Conservation (phyloP, 257 asterid genomes). For the Solanum piurae region DNA sequence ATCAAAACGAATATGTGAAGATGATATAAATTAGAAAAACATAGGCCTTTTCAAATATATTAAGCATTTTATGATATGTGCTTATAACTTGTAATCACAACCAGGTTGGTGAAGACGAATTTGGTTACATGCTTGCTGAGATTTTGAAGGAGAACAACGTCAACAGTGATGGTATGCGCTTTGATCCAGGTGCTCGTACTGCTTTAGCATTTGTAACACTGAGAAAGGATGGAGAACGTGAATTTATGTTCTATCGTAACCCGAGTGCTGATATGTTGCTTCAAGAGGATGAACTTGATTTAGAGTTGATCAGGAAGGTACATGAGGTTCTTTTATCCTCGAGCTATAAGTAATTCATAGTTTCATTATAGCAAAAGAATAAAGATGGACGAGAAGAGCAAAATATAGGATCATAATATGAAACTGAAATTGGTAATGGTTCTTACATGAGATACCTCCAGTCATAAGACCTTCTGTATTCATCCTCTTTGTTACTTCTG, state of each 20-base stretch:
- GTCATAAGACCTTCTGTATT: neutral
- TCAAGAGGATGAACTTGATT: slow-evolving; percentile 65
- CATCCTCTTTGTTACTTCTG: neutral
- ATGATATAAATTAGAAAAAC: neutral
- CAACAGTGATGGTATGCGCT: slow-evolving; percentile 81
- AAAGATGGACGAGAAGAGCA: neutral
- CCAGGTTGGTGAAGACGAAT: slow-evolving; percentile 98
- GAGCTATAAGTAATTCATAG: neutral
- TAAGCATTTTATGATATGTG: neutral
- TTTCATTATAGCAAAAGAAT: neutral
- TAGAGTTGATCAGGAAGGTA: slow-evolving; percentile 82
- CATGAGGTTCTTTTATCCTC: neutral
- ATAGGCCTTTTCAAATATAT: neutral
- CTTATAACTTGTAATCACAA: neutral
- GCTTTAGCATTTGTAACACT: slow-evolving; percentile 95
- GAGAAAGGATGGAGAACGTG: slow-evolving; percentile 92
- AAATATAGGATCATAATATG: neutral
- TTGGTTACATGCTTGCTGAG: slow-evolving; percentile 94
- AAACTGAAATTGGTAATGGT: neutral
- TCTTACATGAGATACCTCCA: neutral
- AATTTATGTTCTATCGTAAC: slow-evolving; percentile 95
- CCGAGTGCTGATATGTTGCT: slow-evolving; percentile 99
- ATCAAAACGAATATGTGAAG: neutral
- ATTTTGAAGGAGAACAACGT: slow-evolving; percentile 87
- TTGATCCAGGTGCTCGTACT: slow-evolving; percentile 96